A percentile compares a stretch with the other conserved stretches of the same genome.
These are phyloP conservation scores for Psilocybe cyanescens DNA, from an alignment of 768 basidiomycete species.

Conservation along the genomic window DNA sequence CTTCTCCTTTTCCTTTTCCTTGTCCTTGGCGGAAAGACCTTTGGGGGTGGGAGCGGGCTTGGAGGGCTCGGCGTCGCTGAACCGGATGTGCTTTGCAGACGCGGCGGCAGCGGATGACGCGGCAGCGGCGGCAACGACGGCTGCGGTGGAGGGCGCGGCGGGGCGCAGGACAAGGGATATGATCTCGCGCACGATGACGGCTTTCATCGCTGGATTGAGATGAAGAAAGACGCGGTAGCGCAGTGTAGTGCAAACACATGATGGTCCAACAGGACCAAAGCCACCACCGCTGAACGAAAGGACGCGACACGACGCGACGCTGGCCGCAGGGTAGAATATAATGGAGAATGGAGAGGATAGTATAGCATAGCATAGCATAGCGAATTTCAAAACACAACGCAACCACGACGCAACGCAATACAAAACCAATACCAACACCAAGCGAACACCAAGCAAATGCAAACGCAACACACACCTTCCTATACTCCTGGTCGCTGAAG, in stretches of 20 bases:
- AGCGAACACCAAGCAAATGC: no score
- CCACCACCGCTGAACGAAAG: no score
- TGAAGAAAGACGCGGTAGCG: no score
- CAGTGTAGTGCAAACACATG: no score
- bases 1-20: conserved; percentile 25
- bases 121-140: conserved; percentile 38
- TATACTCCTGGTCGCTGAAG: conserved; percentile 65
- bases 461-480: conserved; percentile 49
- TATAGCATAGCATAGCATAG: no score
- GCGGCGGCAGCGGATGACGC: conserved; percentile 22
- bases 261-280: no score
- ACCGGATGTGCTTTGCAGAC: conserved; percentile 55
- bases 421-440: no score
- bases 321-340: no score
- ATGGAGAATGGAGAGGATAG: no score
- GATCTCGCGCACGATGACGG: conserved; percentile 86
- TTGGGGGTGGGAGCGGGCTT: conserved; percentile 34
- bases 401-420: no score
- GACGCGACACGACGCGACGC: no score
- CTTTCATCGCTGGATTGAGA: conserved; percentile 96
- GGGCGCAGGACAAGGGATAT: conserved; percentile 78
- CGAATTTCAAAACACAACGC: no score
- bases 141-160: conserved; percentile 28
- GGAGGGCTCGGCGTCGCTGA: conserved; percentile 41
- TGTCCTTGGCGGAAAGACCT: conserved; percentile 23